Evolutionary conservation across 148 eudicot species (phyloP), one percentile per base, ranked within the genome.

Genomic region (Silene conica): DNA sequence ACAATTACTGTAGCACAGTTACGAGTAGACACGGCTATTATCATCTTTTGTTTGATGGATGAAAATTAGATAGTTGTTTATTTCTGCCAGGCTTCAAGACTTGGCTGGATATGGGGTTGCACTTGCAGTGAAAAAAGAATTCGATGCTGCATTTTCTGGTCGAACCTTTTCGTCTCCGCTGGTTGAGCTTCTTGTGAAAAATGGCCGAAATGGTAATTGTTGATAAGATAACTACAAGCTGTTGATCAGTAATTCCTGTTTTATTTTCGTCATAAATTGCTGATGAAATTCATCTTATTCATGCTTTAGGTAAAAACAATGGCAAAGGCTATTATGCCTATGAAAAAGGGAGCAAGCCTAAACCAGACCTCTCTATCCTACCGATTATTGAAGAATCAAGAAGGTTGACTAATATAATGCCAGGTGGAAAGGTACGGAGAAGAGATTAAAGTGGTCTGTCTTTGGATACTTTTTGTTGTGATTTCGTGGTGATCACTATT

Each of bases 301-400:
- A 26, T 23, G 8, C 76, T 72, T 20, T 74, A 94, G 98, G 98
- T 66, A 94, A 91, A 82, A 89, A 71, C 82, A 94, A 94, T 68
- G 97, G 98, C 67, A 89, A 86, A 84, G 98, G 98, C 74, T 94
- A 87, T 79, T 94, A 91, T 54, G 73, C 79, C 15, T 92, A 94
- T 69, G 90, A 89, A 78, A 94, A 94, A 80, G 97, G 98, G 76
- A 86, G 86, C 85, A 89, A 91, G 78, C 98, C 98, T 55, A 91
- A 83, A 83, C 93, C 98, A 21, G 97, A 94, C 78, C 87, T 78
- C 46, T 87, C 90, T 21, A 89, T 94, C 64, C 82, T 87, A 66
- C 87, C 97, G 10, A 83, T 94, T 67, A 79, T 94, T 75, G 93
- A 94, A 84, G 93, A 91, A 85, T 85, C 90, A 67, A 80, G 86